Conservation (phyloP, 2,329 filamentous ascomycete species). For the Fusarium sp. region DNA sequence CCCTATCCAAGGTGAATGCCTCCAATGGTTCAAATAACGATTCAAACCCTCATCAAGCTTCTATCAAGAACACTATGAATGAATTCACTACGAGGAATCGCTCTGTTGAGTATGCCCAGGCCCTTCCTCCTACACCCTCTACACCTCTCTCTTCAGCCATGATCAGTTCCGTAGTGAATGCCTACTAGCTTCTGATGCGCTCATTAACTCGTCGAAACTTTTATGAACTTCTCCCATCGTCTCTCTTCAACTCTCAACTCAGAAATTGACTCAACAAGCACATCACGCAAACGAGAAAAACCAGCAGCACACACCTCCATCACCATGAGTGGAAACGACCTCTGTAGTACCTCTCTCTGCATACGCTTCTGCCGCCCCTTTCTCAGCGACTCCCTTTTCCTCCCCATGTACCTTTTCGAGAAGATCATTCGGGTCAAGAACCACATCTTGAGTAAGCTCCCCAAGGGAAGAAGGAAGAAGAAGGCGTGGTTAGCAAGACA, state of each 20-base stretch:
- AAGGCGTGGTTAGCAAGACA: not conserved
- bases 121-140: not conserved
- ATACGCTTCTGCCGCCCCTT: not conserved
- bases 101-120: not conserved
- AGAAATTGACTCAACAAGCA: not conserved
- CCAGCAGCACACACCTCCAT: not conserved
- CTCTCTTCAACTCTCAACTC: not conserved
- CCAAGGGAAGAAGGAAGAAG: not conserved
- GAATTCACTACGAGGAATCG: not conserved
- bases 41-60: not conserved
- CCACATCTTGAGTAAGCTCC: not conserved
- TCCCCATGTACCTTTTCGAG: not conserved
- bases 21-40: not conserved
- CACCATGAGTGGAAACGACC: not conserved
- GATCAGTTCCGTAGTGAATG: not conserved
- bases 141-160: not conserved
- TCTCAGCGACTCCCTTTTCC: not conserved
- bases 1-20: not conserved
- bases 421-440: not conserved
- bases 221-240: not conserved
- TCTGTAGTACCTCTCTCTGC: not conserved
- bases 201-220: not conserved
- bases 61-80: not conserved
- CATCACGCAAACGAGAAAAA: not conserved
- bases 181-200: not conserved